Percentiles rank a stretch among this genome's conserved stretches.
phyloP scores from a whole-genome alignment of 2,329 filamentous ascomycete species.

The Cytospora schulzeri region DNA sequence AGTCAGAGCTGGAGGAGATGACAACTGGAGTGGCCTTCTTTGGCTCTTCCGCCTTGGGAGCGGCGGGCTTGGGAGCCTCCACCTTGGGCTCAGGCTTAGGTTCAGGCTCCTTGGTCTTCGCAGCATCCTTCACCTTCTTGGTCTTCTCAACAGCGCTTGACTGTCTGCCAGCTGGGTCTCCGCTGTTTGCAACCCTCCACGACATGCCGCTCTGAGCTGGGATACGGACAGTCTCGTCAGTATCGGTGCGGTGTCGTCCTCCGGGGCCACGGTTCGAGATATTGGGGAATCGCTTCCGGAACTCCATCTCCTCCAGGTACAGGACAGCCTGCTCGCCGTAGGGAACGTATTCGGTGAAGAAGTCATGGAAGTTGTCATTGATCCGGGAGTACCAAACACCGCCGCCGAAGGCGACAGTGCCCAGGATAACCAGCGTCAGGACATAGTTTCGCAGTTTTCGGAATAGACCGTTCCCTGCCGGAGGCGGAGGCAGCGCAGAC shows the following conservation, averaged over 20 bases:
- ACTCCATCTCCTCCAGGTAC: slow-evolving; percentile 94
- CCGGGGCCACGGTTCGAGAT: slow-evolving; percentile 50
- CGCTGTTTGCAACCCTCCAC: slow-evolving; percentile 71
- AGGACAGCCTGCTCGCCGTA: slow-evolving; percentile 93
- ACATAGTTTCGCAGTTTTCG: slow-evolving; percentile 78
- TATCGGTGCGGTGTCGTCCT: slow-evolving; percentile 49
- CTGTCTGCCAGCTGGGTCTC: slow-evolving; percentile 60
- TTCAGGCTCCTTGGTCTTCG: slow-evolving; percentile 34
- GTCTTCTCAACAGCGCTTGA: slow-evolving; percentile 55
- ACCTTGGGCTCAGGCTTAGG: slow-evolving; percentile 30
- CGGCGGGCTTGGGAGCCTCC: slow-evolving; percentile 34
- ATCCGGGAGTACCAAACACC: slow-evolving; percentile 91
- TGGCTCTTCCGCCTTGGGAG: slow-evolving; percentile 36
- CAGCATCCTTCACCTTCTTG: slow-evolving; percentile 37
- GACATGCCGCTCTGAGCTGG: slow-evolving; percentile 83
- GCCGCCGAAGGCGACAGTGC: slow-evolving; percentile 78
- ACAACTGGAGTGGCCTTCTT: slow-evolving; percentile 31
- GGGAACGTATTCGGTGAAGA: slow-evolving; percentile 96
- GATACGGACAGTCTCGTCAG: slow-evolving; percentile 76
- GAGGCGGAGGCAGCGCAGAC: slow-evolving; percentile 41
- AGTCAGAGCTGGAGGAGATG: slow-evolving; percentile 37
- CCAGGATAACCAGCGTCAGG: slow-evolving; percentile 74
- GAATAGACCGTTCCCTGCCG: slow-evolving; percentile 61
- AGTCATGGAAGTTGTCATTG: slow-evolving; percentile 96
- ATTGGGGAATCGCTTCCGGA: slow-evolving; percentile 77